Evolutionary conservation across 2,329 filamentous ascomycete genomes (phyloP).

Genomic region (Epichloe elymi): DNA sequence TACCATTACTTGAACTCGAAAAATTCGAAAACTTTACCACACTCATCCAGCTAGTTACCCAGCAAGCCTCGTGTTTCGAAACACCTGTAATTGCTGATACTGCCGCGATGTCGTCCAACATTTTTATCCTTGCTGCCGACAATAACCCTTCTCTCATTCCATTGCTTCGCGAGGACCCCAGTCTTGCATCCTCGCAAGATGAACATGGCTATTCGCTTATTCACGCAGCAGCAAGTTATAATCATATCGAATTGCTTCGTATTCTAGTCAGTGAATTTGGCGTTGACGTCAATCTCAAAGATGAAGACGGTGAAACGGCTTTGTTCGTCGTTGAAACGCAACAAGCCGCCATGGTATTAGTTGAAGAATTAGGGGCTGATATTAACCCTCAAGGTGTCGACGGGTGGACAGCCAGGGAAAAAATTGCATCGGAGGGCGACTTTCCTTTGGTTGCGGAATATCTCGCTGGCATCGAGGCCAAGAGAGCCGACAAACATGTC

Average conservation of each 20-base stretch:
- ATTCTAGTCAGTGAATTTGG: slow-evolving; percentile 61
- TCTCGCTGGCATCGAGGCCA: slow-evolving; percentile 30
- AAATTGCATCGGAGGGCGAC: slow-evolving; percentile 66
- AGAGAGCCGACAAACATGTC: slow-evolving; percentile 16
- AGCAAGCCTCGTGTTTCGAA: too few relatives aligned
- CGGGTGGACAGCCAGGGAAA: slow-evolving; percentile 68
- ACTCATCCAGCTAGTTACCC: too few relatives aligned
- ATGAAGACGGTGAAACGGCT: slow-evolving; percentile 90
- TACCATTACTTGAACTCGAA: too few relatives aligned
- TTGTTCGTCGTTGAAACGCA: slow-evolving; percentile 81
- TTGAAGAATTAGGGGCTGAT: slow-evolving; percentile 72
- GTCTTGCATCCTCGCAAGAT: slow-evolving; percentile 71
- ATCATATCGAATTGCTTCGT: slow-evolving; percentile 68
- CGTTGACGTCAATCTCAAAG: slow-evolving; percentile 67
- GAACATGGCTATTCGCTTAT: slow-evolving; percentile 87
- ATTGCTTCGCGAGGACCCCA: slow-evolving; percentile 59
- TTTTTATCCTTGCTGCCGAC: slow-evolving; percentile 69
- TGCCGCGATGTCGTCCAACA: slow-evolving; percentile 34
- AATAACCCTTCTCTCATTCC: slow-evolving; percentile 60
- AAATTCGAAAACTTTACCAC: too few relatives aligned
- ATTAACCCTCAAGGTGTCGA: slow-evolving; percentile 53
- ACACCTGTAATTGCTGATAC: not conserved
- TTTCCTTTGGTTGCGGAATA: slow-evolving; percentile 65
- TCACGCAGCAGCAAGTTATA: slow-evolving; percentile 88
- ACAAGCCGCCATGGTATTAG: slow-evolving; percentile 62